Percentiles rank a stretch among this genome's conserved stretches.
phyloP scores from a whole-genome alignment of 345 rosid species.

The Acer yangbiense region DNA sequence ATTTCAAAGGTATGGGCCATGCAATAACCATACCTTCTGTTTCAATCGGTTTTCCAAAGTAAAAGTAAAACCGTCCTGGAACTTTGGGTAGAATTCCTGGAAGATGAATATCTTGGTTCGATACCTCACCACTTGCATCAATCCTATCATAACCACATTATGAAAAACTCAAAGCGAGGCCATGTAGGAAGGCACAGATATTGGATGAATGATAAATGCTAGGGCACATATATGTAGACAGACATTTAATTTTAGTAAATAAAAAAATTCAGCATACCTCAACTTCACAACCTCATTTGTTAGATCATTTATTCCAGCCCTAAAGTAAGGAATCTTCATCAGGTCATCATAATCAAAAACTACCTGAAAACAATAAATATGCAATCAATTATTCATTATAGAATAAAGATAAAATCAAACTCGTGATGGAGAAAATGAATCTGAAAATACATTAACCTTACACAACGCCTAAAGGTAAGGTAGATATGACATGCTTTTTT shows the following conservation, averaged over 20 bases:
- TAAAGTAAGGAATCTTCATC: conserved; percentile 34
- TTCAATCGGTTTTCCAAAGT: conserved; percentile 39
- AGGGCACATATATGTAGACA: background rate
- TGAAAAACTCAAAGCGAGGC: background rate
- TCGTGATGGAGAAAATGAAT: background rate
- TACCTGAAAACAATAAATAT: conserved; percentile 29
- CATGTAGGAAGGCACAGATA: background rate
- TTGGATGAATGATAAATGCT: background rate
- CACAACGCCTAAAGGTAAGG: background rate
- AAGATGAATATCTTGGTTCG: conserved; percentile 18
- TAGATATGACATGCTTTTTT: background rate
- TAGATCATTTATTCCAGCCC: background rate
- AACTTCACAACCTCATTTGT: conserved; percentile 8
- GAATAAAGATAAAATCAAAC: background rate
- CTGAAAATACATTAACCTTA: background rate
- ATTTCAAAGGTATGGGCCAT: background rate
- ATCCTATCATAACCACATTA: conserved; percentile 16
- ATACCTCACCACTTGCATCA: conserved; percentile 26
- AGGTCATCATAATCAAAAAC: conserved; percentile 39
- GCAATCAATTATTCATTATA: background rate
- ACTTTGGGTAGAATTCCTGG: conserved; percentile 33
- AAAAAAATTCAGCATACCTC: conserved; percentile 19
- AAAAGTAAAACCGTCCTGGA: conserved; percentile 36
- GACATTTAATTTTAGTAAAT: background rate
- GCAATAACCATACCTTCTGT: conserved; percentile 26